A percentile compares a stretch with the other conserved stretches of the same genome.
These are phyloP conservation scores for Rhododendron ovatum DNA, from an alignment of 148 eudicot species.

Conservation along the genomic window DNA sequence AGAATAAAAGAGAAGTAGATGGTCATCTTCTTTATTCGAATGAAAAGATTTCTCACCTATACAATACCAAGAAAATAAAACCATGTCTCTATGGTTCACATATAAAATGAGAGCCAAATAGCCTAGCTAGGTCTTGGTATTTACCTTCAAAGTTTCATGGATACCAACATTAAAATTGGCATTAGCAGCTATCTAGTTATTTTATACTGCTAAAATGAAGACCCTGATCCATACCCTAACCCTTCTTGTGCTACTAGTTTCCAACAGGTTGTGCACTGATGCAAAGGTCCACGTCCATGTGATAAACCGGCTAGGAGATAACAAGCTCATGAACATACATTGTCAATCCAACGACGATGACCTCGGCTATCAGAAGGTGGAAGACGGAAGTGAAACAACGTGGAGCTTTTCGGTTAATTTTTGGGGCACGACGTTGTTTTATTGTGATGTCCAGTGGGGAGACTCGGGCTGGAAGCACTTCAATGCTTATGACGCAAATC, in stretches of 20 bases:
- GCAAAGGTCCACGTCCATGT: constrained; percentile 12
- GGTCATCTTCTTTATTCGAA: constrained; percentile 2
- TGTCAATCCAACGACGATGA: constrained; percentile 27
- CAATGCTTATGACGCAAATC: constrained; percentile 14
- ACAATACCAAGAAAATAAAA: background rate
- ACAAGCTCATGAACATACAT: constrained; percentile 14
- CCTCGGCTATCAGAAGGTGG: constrained; percentile 16
- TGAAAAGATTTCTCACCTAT: background rate
- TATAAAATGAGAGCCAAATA: constrained; percentile 3
- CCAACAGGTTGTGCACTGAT: background rate
- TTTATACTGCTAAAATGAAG: background rate
- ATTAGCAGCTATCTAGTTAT: background rate
- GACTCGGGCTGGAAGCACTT: constrained; percentile 14
- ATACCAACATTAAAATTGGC: background rate
- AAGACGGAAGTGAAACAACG: background rate
- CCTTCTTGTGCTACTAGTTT: background rate
- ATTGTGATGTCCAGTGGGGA: constrained; percentile 25
- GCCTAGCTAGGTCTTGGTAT: background rate
- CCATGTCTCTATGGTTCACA: background rate
- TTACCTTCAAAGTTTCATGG: no score
- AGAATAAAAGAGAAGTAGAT: constrained; percentile 4
- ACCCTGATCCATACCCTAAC: background rate
- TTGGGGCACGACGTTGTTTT: constrained; percentile 28
- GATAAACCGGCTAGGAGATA: constrained; percentile 14
- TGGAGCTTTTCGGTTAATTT: constrained; percentile 26